Conservation (phyloP, 1,139 yeast species). For the Candida glucosophila region DNA sequence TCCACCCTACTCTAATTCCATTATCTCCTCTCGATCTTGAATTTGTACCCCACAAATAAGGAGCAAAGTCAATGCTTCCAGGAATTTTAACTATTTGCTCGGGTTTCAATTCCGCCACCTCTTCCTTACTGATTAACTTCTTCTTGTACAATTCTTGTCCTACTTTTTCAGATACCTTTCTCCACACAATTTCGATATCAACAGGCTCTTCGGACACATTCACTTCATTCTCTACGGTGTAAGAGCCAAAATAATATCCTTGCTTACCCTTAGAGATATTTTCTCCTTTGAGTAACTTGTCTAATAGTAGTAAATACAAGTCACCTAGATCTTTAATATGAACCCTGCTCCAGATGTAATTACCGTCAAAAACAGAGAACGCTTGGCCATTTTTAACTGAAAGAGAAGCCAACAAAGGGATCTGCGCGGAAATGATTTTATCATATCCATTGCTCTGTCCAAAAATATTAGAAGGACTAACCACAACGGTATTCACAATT, state of each 20-base stretch:
- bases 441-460: conserved; percentile 26
- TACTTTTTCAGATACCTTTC: conserved; percentile 17
- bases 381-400: conserved; percentile 17
- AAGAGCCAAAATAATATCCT: conserved; percentile 31
- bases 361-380: conserved; percentile 22
- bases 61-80: conserved; percentile 12
- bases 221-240: conserved; percentile 8
- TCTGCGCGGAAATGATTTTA: conserved; percentile 21
- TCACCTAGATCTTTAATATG: conserved; percentile 29
- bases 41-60: conserved; percentile 22
- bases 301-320: conserved; percentile 17
- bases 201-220: conserved; percentile 11
- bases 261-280: conserved; percentile 19
- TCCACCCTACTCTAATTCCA: conserved; percentile 17
- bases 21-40: conserved; percentile 22
- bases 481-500: conserved; percentile 12
- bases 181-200: conserved; percentile 23
- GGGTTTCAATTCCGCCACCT: conserved; percentile 11
- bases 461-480: conserved; percentile 17
- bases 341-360: conserved; percentile 28
- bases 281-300: conserved; percentile 13
- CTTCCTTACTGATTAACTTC: conserved; percentile 9
- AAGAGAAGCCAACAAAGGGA: conserved; percentile 18
- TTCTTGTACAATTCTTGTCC: conserved; percentile 11
- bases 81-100: conserved; percentile 9